Base-by-base conservation (phyloP, 139 green algal species). In the Chlorella sp. region DNA sequence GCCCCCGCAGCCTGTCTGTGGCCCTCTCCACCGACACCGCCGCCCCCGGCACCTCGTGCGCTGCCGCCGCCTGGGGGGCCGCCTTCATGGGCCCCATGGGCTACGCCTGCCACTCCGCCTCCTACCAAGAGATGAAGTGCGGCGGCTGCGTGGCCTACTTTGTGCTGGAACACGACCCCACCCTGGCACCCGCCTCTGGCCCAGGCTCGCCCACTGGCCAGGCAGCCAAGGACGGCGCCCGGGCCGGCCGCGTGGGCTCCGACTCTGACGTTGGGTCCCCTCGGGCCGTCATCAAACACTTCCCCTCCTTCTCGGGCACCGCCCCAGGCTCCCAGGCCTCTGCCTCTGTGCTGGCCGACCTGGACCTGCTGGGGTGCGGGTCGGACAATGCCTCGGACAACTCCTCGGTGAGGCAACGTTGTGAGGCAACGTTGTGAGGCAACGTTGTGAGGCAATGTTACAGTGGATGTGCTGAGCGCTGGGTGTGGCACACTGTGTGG, bases 1-100 rank as follows among this genome's bases (percentile, higher is more conserved):
- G 88, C 57, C 95, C 96, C 0, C 83, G 86, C 36, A 91, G 90
- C 69, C 85, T 97, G 40, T 91, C 90, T 18, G 86, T 97, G 2
- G 95, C 94, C 22, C 68, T 97, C 22, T 92, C 93, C 34, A 79
- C 89, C 28, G 92, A 96, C 86, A 80, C 80, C 32, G 68, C 78
- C 11, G 89, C 80, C n/a, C 32, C 42, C 34, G 83, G 69, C 48
- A 83, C 87, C 34, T 79, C 82, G 18, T 87, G 83, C 83, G 64
- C 66, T 60, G 81, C 87, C 36, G 32, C 82, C 57, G 87, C 39
- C 36, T 91, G 86, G 88, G 68, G 81, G 34, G 81, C 48, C 28
- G 64, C 78, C 75, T 91, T 88, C 85, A 14, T 83, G 39, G n/a
- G 66, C 64, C 75, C 87, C 24, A 78, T 89, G 57, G 69, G 66